A percentile compares a stretch with the other conserved stretches of the same genome.
Evolutionary conservation across 345 rosid species (phyloP).

Genomic region (Physaria fendleri): DNA sequence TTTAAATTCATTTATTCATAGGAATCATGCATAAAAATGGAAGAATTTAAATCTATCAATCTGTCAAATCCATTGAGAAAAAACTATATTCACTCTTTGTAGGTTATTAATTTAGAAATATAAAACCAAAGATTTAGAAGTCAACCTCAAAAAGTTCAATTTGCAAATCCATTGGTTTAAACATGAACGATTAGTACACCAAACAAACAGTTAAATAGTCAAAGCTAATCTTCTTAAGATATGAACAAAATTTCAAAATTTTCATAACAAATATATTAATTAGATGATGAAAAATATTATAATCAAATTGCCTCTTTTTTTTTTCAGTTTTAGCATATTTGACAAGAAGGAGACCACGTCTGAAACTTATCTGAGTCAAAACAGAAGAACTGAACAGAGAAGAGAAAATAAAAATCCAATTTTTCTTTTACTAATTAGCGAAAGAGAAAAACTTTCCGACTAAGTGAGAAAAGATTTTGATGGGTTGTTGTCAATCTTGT

Average conservation of each 20-base stretch:
- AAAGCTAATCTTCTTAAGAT: neutral
- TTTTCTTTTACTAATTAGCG: conserved; percentile 21
- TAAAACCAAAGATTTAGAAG: neutral
- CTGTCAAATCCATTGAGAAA: neutral
- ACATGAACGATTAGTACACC: neutral
- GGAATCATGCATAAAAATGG: neutral
- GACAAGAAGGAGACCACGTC: conserved; percentile 20
- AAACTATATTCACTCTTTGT: conserved; percentile 4
- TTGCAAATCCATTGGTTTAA: neutral
- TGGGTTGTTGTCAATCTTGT: conserved; percentile 83
- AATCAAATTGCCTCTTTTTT: neutral
- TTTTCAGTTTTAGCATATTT: conserved; percentile 1
- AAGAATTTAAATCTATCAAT: neutral
- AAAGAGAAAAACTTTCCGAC: conserved; percentile 29
- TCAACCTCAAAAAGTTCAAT: conserved; percentile 8
- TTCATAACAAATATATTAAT: neutral
- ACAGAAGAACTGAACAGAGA: conserved; percentile 12
- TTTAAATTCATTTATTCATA: neutral
- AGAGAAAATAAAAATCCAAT: neutral
- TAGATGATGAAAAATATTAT: neutral
- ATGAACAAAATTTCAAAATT: neutral
- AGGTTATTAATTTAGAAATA: neutral
- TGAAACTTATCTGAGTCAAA: conserved; percentile 31
- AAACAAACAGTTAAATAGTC: neutral
- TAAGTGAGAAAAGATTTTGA: conserved; percentile 15